Evolutionary conservation across 176 grass and related monocot genomes (phyloP), one percentile per base, ranked within the genome.

Genomic region (Carex parvula): DNA sequence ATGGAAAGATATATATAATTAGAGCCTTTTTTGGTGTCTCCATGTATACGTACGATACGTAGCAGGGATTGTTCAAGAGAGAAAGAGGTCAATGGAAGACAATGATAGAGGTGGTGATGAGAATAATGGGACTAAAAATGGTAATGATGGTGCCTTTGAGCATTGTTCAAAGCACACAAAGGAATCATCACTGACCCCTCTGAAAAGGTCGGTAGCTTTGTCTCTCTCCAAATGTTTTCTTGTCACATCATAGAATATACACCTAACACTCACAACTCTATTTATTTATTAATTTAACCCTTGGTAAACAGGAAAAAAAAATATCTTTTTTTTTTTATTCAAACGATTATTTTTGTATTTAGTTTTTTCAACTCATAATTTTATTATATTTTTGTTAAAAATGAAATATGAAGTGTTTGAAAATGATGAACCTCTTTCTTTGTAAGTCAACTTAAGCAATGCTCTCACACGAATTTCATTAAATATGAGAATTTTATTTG

Each of bases 151-250:
- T 62, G 60, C 35, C 82, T 84, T 79, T 70, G 52, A 77, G 68
- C 74, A 7, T 87, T 65, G 64, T 20, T 76, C 92, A 91, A 94
- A 88, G 79, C 87, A 79, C 58, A 86, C 79, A 77, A 91, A 84
- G 60, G 85, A 81, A 62, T 22, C 87, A 85, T 83, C 61, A 24
- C 77, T 85, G 18, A 84, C 86, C 50, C 60, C 69, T 79, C 85
- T 91, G 73, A 94, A 94, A 94, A 94, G 92, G 92, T 94, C 80
- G 39, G 81, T 84, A 71, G 70, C 92, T 90, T 94, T 93, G 81
- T 59, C 81, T 84, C 54, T 89, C 84, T 90, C 37, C 79, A 21
- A 82, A 75, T 62, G 80, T 70, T 84, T 72, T 84, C 42, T 79
- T 81, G 77, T 90, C 89, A 88, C 76, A 85, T 90, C 89, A 88